Evolutionary conservation across 2,329 filamentous ascomycete genomes (phyloP), one percentile per base, ranked within the genome.

Genomic region (Fusarium temperatum): DNA sequence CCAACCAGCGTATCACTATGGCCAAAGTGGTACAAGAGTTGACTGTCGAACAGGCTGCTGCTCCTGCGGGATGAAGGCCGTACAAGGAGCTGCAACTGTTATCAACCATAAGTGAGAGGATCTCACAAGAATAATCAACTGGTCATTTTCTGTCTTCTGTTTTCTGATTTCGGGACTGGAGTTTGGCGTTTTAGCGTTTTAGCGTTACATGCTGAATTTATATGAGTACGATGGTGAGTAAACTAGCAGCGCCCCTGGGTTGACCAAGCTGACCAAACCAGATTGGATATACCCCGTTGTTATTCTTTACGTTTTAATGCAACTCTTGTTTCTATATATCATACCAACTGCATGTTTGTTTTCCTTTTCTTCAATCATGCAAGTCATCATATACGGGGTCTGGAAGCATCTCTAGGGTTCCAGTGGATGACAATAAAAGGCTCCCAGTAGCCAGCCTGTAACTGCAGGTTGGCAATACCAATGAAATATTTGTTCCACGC

Each of bases 1-100:
- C 85, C 15, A 80, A 80, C 59, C 84, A 89, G 60, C 84, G 89
- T 36, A 87, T 90, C 72, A 88, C 86, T 26, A 89, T 88, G 85
- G 83, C 83, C n/a, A 84, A 83, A 48, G 83, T 89, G 30, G 79
- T 88, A 66, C 81, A 79, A 66, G 85, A 88, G 71, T 68, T 89
- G 48, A 80, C 83, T 63, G 66, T 71, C 6, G 82, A 81, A 41
- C 69, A 78, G 45, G 54, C 56, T 55, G 48, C 55, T 30, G n/a
- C 57, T 18, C 55, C 59, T 44, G 63, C 54, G 12, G 67, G 67
- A 58, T 75, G 69, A 76, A 28, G 44, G 15, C 36, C 18, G 41
- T n/a, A 6, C 32, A 18, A 56, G n/a, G 51, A 65, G 17, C n/a
- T 14, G 65, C 58, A 47, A 35, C 28, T 56, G 54, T 72, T 51